phyloP scores from a whole-genome alignment of 139 green algal genomes.

The Nannochloris sp. region DNA sequence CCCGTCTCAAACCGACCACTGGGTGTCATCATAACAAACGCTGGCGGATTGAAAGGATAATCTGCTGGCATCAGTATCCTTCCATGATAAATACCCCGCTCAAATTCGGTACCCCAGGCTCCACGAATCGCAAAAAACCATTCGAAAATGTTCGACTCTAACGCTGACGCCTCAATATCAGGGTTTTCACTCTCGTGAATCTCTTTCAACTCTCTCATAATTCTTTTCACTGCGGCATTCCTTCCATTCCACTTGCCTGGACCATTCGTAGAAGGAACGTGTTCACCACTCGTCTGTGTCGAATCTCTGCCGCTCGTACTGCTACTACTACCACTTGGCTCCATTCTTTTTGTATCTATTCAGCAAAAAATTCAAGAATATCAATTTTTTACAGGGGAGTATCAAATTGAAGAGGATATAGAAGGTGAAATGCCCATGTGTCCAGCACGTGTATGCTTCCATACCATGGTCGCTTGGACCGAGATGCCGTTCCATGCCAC shows the following conservation, averaged over 20 bases:
- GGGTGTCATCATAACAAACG: constrained; percentile 89
- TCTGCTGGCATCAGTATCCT: constrained; percentile 92
- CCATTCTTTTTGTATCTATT: no score
- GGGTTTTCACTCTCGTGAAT: constrained; percentile 46
- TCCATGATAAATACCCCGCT: constrained; percentile 96
- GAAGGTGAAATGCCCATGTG: constrained; percentile 8
- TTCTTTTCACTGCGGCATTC: constrained; percentile 87
- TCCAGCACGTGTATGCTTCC: constrained; percentile 5
- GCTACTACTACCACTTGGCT: no score
- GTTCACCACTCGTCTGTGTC: no score
- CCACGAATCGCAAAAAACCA: constrained; percentile 95
- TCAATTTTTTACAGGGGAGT: no score
- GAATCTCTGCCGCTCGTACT: neutral
- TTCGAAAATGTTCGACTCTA: constrained; percentile 96
- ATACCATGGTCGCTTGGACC: constrained; percentile 11
- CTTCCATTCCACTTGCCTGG: constrained; percentile 35
- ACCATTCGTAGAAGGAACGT: neutral
- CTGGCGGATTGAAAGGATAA: constrained; percentile 97
- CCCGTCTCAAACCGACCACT: constrained; percentile 85
- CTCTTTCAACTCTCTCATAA: constrained; percentile 87
- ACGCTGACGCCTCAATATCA: constrained; percentile 66
- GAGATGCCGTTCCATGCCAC: constrained; percentile 17
- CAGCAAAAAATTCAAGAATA: no score
- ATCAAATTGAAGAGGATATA: neutral
- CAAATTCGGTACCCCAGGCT: constrained; percentile 82